phyloP scores from a whole-genome alignment of 768 basidiomycete genomes.

The Sporobolomyces pararoseus region DNA sequence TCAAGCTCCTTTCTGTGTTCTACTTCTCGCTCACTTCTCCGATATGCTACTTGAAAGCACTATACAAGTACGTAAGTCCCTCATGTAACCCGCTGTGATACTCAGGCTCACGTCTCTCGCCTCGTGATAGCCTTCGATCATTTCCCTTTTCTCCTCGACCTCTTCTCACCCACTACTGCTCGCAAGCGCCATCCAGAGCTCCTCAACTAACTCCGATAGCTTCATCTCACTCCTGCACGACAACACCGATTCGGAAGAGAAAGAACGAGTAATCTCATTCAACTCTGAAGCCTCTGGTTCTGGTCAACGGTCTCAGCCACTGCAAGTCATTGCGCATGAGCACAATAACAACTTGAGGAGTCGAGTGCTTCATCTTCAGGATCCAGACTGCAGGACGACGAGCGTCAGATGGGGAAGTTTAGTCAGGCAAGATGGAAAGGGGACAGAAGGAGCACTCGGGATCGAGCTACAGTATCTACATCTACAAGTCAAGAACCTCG shows the following conservation, averaged over 20 bases:
- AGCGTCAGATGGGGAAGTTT: constrained; percentile 14
- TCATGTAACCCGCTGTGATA: too few species aligned
- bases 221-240: constrained; percentile 34
- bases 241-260: not conserved
- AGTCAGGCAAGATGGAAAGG: not conserved
- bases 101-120: too few species aligned
- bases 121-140: not conserved
- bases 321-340: not conserved
- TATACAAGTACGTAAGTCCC: too few species aligned
- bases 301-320: not conserved
- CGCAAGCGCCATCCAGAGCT: not conserved
- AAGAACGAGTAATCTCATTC: constrained; percentile 18
- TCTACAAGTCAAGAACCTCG: constrained; percentile 30
- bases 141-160: constrained; percentile 36
- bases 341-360: not conserved
- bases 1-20: too few species aligned
- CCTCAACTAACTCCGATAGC: not conserved
- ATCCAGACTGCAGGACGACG: constrained; percentile 29
- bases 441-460: constrained; percentile 3
- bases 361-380: constrained; percentile 31
- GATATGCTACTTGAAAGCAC: too few species aligned
- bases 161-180: constrained; percentile 21
- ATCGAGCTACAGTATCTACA: constrained; percentile 22
- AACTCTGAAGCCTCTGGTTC: not conserved
- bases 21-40: too few species aligned